These are phyloP conservation scores for Chimonanthus praecox DNA, from an alignment of 164 flowering plant species.

Conservation along the genomic window DNA sequence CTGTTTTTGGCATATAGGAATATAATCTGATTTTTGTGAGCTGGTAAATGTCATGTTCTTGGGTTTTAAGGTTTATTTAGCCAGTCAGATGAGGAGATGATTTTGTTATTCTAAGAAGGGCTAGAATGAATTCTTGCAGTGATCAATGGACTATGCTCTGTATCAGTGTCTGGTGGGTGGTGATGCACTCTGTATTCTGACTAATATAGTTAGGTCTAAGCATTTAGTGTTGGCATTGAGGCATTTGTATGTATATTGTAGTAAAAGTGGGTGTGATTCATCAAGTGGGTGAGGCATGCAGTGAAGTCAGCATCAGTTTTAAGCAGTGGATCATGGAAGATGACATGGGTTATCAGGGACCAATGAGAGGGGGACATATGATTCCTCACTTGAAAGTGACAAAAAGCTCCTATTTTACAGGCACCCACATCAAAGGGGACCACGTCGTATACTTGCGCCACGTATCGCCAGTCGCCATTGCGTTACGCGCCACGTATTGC, in stretches of 20 bases:
- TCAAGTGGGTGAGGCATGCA: constrained; percentile 6
- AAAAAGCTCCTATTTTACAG: neutral
- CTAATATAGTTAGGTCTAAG: neutral
- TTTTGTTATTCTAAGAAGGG: neutral
- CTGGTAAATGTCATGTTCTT: neutral
- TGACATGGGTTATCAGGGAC: neutral
- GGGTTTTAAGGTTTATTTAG: neutral
- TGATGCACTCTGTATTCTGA: neutral
- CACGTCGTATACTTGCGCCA: neutral
- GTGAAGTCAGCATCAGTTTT: neutral
- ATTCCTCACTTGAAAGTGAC: neutral
- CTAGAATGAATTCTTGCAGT: neutral
- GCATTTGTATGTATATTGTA: neutral
- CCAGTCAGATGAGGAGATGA: neutral
- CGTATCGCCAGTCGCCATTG: neutral
- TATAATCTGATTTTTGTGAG: neutral
- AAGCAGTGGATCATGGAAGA: neutral
- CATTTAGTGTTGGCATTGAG: neutral
- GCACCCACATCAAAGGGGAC: neutral
- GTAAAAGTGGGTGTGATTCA: neutral
- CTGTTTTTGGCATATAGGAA: neutral
- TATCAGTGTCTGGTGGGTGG: neutral
- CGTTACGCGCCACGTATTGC: neutral
- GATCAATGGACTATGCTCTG: neutral
- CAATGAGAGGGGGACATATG: neutral